These are phyloP conservation scores for Boletus rubropictus DNA, from an alignment of 768 basidiomycete genomes.

Conservation along the genomic window DNA sequence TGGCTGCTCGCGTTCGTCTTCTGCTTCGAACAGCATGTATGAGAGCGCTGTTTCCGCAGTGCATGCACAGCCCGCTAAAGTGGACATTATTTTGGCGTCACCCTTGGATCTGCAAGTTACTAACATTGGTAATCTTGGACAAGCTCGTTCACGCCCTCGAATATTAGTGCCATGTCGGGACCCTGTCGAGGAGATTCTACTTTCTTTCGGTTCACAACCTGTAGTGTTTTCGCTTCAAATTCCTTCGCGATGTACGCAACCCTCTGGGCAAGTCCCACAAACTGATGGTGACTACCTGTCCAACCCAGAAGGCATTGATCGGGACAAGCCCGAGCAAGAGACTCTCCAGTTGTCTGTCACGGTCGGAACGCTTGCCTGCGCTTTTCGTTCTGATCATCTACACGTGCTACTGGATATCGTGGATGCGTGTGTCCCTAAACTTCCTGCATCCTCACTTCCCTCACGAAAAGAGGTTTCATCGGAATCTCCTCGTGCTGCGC, in stretches of 20 bases:
- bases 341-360: conserved; percentile 37
- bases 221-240: conserved; percentile 52
- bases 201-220: conserved; percentile 61
- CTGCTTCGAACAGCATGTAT: conserved; percentile 66
- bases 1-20: conserved; percentile 39
- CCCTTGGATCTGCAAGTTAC: background rate
- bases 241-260: conserved; percentile 28
- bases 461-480: conserved; percentile 10
- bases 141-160: conserved; percentile 2
- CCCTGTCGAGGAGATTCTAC: conserved; percentile 39
- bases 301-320: conserved; percentile 3
- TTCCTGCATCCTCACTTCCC: conserved; percentile 14
- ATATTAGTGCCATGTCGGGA: conserved; percentile 9
- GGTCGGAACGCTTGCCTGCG: conserved; percentile 50
- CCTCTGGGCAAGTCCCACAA: conserved; percentile 5
- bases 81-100: background rate
- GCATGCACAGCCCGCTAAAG: conserved; percentile 1
- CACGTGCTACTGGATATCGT: conserved; percentile 41
- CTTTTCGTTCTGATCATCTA: conserved; percentile 53
- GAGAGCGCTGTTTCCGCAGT: conserved; percentile 58
- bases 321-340: conserved; percentile 22
- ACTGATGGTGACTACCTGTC: conserved; percentile 3
- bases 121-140: background rate
- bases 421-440: conserved; percentile 28
- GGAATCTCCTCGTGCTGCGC: conserved; percentile 17